Base-by-base conservation (phyloP, 768 basidiomycete species). In the Pluteus cervinus region DNA sequence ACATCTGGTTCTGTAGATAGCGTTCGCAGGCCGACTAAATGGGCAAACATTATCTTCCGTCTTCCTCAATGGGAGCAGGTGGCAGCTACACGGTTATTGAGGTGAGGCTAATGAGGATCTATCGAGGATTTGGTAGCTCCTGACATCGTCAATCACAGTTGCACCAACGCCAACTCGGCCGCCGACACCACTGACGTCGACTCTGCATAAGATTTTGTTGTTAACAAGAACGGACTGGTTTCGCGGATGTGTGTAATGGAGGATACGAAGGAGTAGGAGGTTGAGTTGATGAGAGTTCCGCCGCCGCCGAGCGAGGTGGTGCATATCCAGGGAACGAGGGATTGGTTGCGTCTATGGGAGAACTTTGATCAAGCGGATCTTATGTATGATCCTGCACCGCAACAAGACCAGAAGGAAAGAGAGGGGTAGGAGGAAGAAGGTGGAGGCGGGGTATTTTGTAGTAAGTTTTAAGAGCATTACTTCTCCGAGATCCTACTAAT, bases 161-260 rank as follows among this genome's bases (percentile, higher is more conserved):
- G n/a, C n/a, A n/a, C n/a, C n/a, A 25, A 22, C 40, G 29, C 14
- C 24, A 15, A 30, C 32, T 11, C 1, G 14, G 6, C 10, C 43
- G 26, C n/a, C 42, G 35, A 18, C 43, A 31, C 20, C 40, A 33
- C 4, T 29, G 17, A 31, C 48, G 7, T n/a, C n/a, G n/a, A n/a
- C n/a, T n/a, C 65, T 70, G 1, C 76, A 75, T 43, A 79, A 73
- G 50, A 75, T 82, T 7, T 46, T 84, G 16, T 81, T 81, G 7
- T 47, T 85, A 23, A 71, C 71, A 38, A 58, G 4, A 61, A 67
- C 5, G 57, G 64, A 12, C 58, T 63, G 2, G 48, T 62, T 4
- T 48, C 58, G 12, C 67, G 68, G 17, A 41, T 1, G n/a, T 29
- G 9, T 21, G 33, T 7, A 7, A 1, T 18, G 26, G 20, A 29